Base-by-base conservation (phyloP, 345 rosid genomes). In the Sapria himalayana region DNA sequence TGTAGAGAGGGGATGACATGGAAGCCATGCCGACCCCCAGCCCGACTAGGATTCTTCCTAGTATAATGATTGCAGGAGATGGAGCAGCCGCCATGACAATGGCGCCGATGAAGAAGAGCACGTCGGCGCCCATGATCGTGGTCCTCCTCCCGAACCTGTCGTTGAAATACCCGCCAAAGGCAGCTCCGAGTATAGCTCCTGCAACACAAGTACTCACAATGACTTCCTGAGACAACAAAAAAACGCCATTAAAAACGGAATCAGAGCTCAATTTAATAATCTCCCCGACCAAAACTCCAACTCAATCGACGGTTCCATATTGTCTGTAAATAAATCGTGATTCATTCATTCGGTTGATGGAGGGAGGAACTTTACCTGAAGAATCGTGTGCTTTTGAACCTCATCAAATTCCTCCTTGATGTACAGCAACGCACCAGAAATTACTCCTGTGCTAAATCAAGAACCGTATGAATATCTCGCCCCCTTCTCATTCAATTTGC, bases 21-120 rank as follows among this genome's bases (percentile, higher is more conserved):
- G 98, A 89, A 32, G 93, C 98, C 91, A 74, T 82, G 33, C 94
- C 94, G 3, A 82, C 94, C 7, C 98, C 98, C 2, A 82, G 53
- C 3, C 98, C 98, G 10, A 82, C 85, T 3, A 89, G 63, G 42
- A 79, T 27, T 50, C 94, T 74, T 5, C 94, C 98, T 0, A 79
- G 0, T 29, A 82, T 64, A 34, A 82, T 67, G 27, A 89, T 55
- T 76, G 75, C 67, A 0, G 91, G 93, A 33, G 58, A 69, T 0
- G 82, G 84, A 51, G 98, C 77, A 7, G 45, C 1, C 0, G 81
- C 86, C 98, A 89, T 89, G 16, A 77, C 37, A 1, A 74, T 2
- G 0, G 93, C 78, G 1, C 95, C 98, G 0, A 69, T 0, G 16
- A 89, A 51, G 68, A 89, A 89, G 5, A 89, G 36, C 8, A 61